These are phyloP conservation scores for Trapa incisa DNA, from an alignment of 345 rosid species.

Conservation along the genomic window DNA sequence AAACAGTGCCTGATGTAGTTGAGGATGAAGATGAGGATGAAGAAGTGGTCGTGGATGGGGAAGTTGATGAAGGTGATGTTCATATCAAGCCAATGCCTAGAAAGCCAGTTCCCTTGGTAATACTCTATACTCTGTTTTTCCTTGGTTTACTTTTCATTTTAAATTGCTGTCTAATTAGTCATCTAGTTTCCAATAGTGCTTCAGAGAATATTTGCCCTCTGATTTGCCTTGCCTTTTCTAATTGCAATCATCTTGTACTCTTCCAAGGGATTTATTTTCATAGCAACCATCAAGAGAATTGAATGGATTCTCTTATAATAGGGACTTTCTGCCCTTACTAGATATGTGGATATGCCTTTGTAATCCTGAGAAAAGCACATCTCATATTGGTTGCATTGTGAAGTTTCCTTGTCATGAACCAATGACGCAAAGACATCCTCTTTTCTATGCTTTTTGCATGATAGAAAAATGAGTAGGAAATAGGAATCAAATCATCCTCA, in stretches of 20 bases:
- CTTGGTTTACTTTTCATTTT: neutral
- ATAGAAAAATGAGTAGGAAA: neutral
- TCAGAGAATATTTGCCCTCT: neutral
- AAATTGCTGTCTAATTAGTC: neutral
- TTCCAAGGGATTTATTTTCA: neutral
- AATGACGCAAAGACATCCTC: neutral
- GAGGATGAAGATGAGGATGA: slow-evolving; percentile 98
- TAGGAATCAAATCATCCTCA: neutral
- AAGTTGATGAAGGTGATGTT: slow-evolving; percentile 96
- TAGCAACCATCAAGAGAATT: neutral
- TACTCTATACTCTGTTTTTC: slow-evolving; percentile 7
- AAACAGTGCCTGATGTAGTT: slow-evolving; percentile 49
- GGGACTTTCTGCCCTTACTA: neutral
- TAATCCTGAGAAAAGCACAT: neutral
- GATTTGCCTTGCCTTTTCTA: neutral
- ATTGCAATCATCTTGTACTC: neutral
- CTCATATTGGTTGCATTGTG: neutral
- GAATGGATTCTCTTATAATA: neutral
- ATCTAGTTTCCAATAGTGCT: slow-evolving; percentile 24
- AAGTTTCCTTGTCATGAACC: neutral
- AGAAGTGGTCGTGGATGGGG: slow-evolving; percentile 93
- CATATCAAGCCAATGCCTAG: slow-evolving; percentile 77
- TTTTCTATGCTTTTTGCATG: neutral
- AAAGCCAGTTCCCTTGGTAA: slow-evolving; percentile 64
- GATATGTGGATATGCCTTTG: neutral